Evolutionary conservation across 75 land plant species (phyloP).

Genomic region (Ceratopteris richardii): DNA sequence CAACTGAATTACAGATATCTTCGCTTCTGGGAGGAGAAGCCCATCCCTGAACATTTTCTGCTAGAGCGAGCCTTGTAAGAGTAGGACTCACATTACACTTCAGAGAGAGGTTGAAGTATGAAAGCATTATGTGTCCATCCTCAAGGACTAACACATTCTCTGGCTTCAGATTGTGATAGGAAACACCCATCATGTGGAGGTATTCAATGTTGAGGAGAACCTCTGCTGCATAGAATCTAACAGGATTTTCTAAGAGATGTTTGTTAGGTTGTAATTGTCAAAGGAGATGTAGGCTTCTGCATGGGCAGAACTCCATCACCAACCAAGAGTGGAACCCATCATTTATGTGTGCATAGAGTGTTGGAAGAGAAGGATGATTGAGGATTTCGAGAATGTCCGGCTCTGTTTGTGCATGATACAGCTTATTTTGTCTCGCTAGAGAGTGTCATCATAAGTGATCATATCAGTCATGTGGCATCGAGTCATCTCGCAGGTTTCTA

Average conservation of each 20-base stretch:
- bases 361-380: conserved; percentile 66
- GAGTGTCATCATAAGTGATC: too few species aligned
- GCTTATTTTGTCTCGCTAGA: conserved; percentile 39
- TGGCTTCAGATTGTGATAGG: conserved; percentile 73
- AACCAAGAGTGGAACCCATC: conserved; percentile 36
- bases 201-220: conserved; percentile 67
- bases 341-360: conserved; percentile 45
- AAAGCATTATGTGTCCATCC: conserved; percentile 80
- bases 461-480: too few species aligned
- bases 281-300: conserved; percentile 70
- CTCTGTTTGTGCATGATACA: conserved; percentile 49
- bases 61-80: not conserved
- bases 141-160: conserved; percentile 57
- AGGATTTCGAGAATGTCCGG: conserved; percentile 46
- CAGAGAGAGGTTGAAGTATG: conserved; percentile 74
- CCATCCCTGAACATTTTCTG: not conserved
- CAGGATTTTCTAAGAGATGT: conserved; percentile 46
- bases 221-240: conserved; percentile 67
- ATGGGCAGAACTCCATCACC: conserved; percentile 70
- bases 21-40: not conserved
- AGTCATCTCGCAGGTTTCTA: too few species aligned
- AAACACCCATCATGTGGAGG: conserved; percentile 51
- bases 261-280: conserved; percentile 51
- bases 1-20: not conserved
- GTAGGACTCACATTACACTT: conserved; percentile 34